Percentiles rank a stretch among this genome's conserved stretches.
These are phyloP conservation scores for Talaromyces piceae DNA, from an alignment of 2,329 filamentous ascomycete genomes.

Conservation along the genomic window DNA sequence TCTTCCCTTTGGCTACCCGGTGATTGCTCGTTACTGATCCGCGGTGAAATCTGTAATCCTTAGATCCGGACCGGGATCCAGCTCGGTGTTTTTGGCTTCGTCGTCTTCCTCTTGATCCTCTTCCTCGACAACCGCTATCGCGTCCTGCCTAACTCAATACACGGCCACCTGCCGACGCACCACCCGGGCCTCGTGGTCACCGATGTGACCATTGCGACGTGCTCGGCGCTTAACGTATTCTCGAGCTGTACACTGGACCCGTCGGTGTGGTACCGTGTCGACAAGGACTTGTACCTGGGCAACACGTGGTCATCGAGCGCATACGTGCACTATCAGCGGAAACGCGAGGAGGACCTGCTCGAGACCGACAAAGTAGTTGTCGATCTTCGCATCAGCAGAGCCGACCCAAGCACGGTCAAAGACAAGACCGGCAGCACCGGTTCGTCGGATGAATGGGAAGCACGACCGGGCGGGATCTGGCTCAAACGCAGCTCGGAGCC, in stretches of 20 bases:
- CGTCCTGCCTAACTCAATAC: constrained; percentile 75
- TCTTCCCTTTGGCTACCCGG: neutral
- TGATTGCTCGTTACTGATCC: neutral
- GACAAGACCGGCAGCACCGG: constrained; percentile 1
- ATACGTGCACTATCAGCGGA: constrained; percentile 74
- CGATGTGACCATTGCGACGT: constrained; percentile 71
- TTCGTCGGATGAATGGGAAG: constrained; percentile 60
- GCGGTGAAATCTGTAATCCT: constrained; percentile 3
- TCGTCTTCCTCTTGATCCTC: constrained; percentile 65
- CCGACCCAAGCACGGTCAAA: constrained; percentile 53
- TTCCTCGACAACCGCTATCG: constrained; percentile 84
- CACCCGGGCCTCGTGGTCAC: constrained; percentile 79
- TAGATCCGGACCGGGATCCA: constrained; percentile 64
- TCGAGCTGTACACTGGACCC: constrained; percentile 68
- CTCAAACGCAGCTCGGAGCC: constrained; percentile 65
- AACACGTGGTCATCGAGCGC: constrained; percentile 67
- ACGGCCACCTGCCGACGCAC: constrained; percentile 79
- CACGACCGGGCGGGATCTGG: constrained; percentile 71
- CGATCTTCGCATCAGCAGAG: constrained; percentile 66
- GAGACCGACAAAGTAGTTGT: constrained; percentile 70
- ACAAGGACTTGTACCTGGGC: constrained; percentile 81
- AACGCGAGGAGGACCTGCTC: constrained; percentile 75
- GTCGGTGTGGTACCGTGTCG: constrained; percentile 70
- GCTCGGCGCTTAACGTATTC: constrained; percentile 66
- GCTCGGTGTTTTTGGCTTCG: constrained; percentile 57